Conservation (phyloP, 768 basidiomycete species). For the Mrakia gelida region DNA sequence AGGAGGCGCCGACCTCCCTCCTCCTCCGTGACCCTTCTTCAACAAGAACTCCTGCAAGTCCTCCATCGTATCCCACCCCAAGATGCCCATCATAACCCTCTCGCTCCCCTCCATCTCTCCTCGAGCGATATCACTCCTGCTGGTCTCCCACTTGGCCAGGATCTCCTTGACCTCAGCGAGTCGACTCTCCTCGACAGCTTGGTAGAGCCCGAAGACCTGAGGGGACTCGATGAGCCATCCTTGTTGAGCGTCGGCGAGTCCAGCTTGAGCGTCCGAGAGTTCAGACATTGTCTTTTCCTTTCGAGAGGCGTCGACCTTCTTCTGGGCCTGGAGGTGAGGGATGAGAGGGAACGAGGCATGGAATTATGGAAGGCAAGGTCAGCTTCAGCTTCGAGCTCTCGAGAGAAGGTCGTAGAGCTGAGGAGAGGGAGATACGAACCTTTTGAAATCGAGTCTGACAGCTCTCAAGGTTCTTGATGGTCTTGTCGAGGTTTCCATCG, state of each 20-base stretch:
- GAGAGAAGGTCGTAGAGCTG: neutral
- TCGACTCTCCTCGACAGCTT: slow-evolving; percentile 40
- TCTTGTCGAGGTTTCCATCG: slow-evolving; percentile 42
- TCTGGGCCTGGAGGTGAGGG: slow-evolving; percentile 25
- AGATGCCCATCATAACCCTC: slow-evolving; percentile 37
- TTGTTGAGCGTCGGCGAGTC: slow-evolving; percentile 29
- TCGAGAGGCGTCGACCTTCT: slow-evolving; percentile 29
- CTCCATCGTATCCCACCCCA: slow-evolving; percentile 43
- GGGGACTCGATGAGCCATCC: slow-evolving; percentile 36
- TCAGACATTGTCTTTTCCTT: slow-evolving; percentile 31
- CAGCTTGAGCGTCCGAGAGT: slow-evolving; percentile 20
- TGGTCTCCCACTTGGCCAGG: slow-evolving; percentile 43
- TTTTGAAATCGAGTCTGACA: slow-evolving; percentile 42
- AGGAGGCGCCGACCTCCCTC: neutral
- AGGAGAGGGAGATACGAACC: neutral
- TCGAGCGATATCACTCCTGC: slow-evolving; percentile 39
- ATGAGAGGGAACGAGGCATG: neutral
- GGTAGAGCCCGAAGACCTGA: slow-evolving; percentile 42
- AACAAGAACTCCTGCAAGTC: slow-evolving; percentile 39
- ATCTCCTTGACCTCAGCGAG: slow-evolving; percentile 42
- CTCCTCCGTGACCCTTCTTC: slow-evolving; percentile 10
- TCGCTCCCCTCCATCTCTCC: slow-evolving; percentile 42
- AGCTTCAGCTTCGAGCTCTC: neutral
- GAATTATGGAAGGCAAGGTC: neutral
- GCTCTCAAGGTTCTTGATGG: slow-evolving; percentile 43